Conservation (phyloP, 306 rosid genomes). For the Lathyrus aphaca region DNA sequence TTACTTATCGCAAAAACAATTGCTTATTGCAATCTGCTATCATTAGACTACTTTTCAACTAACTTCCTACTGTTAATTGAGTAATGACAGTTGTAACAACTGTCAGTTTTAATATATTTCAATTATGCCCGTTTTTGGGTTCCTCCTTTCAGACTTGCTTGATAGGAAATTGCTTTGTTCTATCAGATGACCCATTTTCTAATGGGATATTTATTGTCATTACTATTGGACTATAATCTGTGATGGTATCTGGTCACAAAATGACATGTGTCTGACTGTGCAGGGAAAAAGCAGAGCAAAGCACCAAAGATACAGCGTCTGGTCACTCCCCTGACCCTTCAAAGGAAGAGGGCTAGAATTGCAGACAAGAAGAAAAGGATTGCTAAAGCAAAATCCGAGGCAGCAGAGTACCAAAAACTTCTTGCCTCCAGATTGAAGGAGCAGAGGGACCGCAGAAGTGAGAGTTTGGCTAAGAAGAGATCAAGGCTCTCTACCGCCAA, state of each 20-base stretch:
- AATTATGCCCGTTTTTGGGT: background rate
- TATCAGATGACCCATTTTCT: background rate
- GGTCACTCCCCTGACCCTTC: constrained; percentile 47
- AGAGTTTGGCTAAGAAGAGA: constrained; percentile 49
- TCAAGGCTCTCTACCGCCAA: constrained; percentile 44
- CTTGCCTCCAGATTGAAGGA: constrained; percentile 51
- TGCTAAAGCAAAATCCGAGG: constrained; percentile 49
- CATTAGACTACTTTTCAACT: background rate
- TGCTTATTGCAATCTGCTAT: background rate
- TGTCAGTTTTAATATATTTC: background rate
- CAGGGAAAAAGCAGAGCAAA: constrained; percentile 50
- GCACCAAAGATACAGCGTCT: constrained; percentile 49
- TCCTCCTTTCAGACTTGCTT: background rate
- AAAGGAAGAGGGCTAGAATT: constrained; percentile 49
- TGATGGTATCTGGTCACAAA: background rate
- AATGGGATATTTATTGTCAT: background rate
- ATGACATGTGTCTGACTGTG: background rate
- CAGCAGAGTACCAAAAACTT: constrained; percentile 50
- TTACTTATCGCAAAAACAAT: background rate
- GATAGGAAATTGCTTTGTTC: no score
- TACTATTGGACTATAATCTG: background rate
- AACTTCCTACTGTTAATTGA: background rate
- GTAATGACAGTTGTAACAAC: background rate
- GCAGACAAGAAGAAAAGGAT: constrained; percentile 49
- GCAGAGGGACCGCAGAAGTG: constrained; percentile 48